phyloP scores from a whole-genome alignment of 306 rosid species.

The cucumber (Cucumis sativus) region Cucumber_9930_V3 NC_026659.2:1899501-1900000 shows the following conservation, averaged over 20 bases:
- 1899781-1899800: too few species aligned
- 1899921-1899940: neutral
- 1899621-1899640: neutral
- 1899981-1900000: neutral
- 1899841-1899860: too few species aligned
- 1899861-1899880: too few species aligned
- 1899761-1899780: too few species aligned
- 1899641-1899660: neutral
- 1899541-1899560: neutral
- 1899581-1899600: neutral
- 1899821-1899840: too few species aligned
- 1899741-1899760: too few species aligned
- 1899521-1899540: too few species aligned
- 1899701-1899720: neutral
- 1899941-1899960: neutral
- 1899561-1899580: neutral
- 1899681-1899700: neutral
- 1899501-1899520: too few species aligned
- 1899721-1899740: too few species aligned
- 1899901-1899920: too few species aligned
- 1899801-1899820: too few species aligned
- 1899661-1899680: neutral
- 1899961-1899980: neutral
- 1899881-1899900: too few species aligned
- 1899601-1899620: neutral